Evolutionary conservation across 805 yeast species (phyloP), one percentile per base, ranked within the genome.

Genomic region (Ogataea siamensis): DNA sequence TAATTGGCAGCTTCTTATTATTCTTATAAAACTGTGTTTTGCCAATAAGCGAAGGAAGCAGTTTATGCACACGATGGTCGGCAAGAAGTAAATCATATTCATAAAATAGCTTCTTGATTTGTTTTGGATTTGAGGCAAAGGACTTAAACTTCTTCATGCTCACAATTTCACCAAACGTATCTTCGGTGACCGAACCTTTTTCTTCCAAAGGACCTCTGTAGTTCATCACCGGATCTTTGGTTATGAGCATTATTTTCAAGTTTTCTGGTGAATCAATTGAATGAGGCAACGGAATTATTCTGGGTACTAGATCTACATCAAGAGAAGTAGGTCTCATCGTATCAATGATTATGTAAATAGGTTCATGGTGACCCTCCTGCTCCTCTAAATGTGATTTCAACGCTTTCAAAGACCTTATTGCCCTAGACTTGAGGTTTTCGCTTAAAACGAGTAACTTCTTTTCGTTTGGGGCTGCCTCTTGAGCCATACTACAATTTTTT

Each of bases 171-270:
- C 73, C 71, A 57, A 85, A 83, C 25, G 67, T 46, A 40, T 81
- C 84, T 37, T 78, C 76, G 0, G 88, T 80, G 2, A 73, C 68
- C 1, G 77, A 65, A 12, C 68, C 76, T 40, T 71, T 70, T 19
- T 61, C 63, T 5, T 68, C 64, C 5, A 84, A 55, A 4, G 70
- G 67, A 8, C 65, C 66, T 23, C 78, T 66, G 50, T 77, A 84
- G 5, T 69, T 66, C 4, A 73, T 65, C 5, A 81, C 74, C 1
- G 91, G 89, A 53, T 86, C 93, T 46, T 82, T 84, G 7, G 91
- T 82, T 10, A 87, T 70, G 13, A 87, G 64, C 4, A 84, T 55
- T 5, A 83, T 70, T 15, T 76, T 64, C 34, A 72, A 64, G 14
- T 73, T 71, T 14, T 70, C 70, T 2, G 76, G 55, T 39, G 67